Conservation (phyloP, 1,284 basidiomycete genomes). For the Austroboletus olivaceoglutinosus region DNA sequence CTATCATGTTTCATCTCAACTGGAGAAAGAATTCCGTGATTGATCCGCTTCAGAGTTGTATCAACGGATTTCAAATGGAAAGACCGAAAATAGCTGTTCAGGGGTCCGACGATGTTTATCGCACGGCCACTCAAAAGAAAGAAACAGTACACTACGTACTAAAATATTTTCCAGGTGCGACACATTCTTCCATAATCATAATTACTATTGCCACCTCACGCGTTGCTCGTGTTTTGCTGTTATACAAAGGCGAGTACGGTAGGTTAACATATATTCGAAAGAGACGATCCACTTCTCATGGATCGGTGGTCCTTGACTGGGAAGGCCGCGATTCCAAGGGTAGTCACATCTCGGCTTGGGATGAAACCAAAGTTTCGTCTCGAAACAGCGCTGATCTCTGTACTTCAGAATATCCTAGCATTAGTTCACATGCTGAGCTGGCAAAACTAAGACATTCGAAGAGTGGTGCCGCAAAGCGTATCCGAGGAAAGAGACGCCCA, state of each 20-base stretch:
- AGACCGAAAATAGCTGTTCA: not conserved
- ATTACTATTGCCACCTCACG: too few species aligned
- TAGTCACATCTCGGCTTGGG: not conserved
- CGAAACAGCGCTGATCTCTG: not conserved
- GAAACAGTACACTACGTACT: not conserved
- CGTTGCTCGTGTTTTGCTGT: not conserved
- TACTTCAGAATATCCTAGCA: not conserved
- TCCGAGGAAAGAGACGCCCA: not conserved
- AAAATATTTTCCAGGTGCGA: slow-evolving; percentile 2
- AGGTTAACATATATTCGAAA: not conserved
- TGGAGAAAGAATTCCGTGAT: slow-evolving; percentile 1
- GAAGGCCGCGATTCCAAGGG: not conserved
- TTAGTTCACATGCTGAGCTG: slow-evolving; percentile 4
- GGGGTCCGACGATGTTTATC: not conserved
- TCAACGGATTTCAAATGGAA: slow-evolving; percentile 15
- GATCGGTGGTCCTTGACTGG: not conserved
- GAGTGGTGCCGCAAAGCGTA: not conserved
- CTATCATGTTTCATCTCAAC: slow-evolving; percentile 1
- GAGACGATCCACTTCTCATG: not conserved
- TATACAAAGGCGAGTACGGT: not conserved
- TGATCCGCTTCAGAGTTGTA: not conserved
- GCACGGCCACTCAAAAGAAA: not conserved
- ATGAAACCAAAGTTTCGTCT: slow-evolving; percentile 27
- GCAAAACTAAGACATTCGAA: slow-evolving; percentile 10
- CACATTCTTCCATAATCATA: too few species aligned